These are phyloP conservation scores for Fraxinus sp. DNA, from an alignment of 305 asterid genomes.

Conservation along the genomic window DNA sequence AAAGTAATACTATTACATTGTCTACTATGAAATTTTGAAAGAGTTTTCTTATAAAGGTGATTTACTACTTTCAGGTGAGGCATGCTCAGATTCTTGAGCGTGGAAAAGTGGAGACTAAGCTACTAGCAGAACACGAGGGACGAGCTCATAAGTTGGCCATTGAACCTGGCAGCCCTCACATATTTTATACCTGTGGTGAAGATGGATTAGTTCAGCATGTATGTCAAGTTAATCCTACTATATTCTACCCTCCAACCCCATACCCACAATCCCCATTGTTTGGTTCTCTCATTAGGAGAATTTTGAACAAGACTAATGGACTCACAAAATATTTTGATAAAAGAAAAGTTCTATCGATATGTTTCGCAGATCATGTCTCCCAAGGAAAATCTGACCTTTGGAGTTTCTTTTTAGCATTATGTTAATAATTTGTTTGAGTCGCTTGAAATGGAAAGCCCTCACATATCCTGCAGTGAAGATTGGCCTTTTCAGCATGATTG, in stretches of 20 bases:
- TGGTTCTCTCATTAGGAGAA: background rate
- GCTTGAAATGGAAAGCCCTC: background rate
- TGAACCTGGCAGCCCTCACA: slow-evolving; percentile 89
- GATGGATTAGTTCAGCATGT: slow-evolving; percentile 93
- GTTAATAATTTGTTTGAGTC: background rate
- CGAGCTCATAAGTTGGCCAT: slow-evolving; percentile 80
- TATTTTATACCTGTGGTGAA: slow-evolving; percentile 84
- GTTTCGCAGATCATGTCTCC: background rate
- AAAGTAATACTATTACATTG: background rate
- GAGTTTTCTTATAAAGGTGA: slow-evolving; percentile 10
- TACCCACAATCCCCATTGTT: background rate
- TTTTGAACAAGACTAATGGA: too few species aligned
- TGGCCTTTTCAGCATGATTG: background rate
- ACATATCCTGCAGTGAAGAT: background rate
- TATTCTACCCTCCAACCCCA: background rate
- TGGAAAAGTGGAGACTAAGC: slow-evolving; percentile 65
- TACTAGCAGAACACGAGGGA: slow-evolving; percentile 63
- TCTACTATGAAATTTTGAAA: background rate
- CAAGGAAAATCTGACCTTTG: background rate
- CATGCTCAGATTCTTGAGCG: slow-evolving; percentile 62
- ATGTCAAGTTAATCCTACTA: slow-evolving; percentile 31
- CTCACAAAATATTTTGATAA: too few species aligned
- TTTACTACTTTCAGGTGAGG: slow-evolving; percentile 58
- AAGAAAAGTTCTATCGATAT: too few species aligned
- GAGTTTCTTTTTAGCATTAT: background rate